Percentiles rank a stretch among this genome's conserved stretches.
phyloP scores from a whole-genome alignment of 345 rosid species.

The Angophora floribunda region DNA sequence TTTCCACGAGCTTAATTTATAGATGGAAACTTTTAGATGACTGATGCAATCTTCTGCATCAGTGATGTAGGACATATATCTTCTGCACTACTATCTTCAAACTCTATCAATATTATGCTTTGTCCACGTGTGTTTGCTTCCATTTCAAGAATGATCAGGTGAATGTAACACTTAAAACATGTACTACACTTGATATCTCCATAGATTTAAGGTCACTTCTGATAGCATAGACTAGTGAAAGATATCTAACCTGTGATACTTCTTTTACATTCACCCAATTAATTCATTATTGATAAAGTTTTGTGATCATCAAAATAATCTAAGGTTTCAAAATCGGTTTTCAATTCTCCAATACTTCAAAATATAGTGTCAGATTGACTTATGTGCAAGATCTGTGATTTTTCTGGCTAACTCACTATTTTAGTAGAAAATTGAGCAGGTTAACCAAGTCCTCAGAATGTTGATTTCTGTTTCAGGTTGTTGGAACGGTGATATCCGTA shows the following conservation, averaged over 20 bases:
- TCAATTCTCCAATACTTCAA: not conserved
- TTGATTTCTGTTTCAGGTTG: conserved; percentile 25
- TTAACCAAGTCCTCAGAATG: not conserved
- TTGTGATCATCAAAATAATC: not conserved
- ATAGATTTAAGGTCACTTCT: not conserved
- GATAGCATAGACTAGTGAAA: not conserved
- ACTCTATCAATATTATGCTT: not conserved
- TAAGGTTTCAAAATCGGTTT: not conserved
- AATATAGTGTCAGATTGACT: not conserved
- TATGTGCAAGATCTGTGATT: not conserved
- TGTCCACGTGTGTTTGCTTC: not conserved
- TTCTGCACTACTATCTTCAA: not conserved
- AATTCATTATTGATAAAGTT: not conserved
- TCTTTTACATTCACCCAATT: too few species aligned
- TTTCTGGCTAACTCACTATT: not conserved
- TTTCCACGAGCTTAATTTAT: not conserved
- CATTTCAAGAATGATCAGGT: not conserved
- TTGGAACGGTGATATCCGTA: conserved; percentile 53
- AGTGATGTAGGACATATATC: not conserved
- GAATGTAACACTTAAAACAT: not conserved
- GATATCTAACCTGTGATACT: not conserved
- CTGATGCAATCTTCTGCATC: not conserved
- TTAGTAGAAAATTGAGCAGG: not conserved
- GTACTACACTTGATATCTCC: not conserved
- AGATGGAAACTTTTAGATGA: not conserved